A percentile compares a stretch with the other conserved stretches of the same genome.
These are phyloP conservation scores for Arxiozyma heterogenica DNA, from an alignment of 1,139 yeast species.

Conservation along the genomic window DNA sequence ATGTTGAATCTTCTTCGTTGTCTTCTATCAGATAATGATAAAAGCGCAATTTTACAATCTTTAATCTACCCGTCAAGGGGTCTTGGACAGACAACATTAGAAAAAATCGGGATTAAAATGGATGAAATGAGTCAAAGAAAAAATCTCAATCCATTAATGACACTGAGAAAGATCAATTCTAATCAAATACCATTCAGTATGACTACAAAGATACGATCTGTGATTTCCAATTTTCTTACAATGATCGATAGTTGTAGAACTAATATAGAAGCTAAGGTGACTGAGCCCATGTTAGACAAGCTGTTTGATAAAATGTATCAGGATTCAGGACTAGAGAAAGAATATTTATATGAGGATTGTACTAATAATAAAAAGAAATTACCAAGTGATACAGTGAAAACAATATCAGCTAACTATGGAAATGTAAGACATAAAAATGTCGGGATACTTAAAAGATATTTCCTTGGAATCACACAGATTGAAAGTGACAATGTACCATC, in stretches of 20 bases:
- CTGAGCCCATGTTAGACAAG: conserved; percentile 8
- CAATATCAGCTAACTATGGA: conserved; percentile 11
- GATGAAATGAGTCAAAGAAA: conserved; percentile 6
- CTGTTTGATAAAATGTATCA: conserved; percentile 27
- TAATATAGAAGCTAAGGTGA: conserved; percentile 13
- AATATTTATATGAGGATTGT: conserved; percentile 20
- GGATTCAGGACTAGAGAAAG: conserved; percentile 24
- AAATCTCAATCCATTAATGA: conserved; percentile 15
- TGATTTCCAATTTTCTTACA: conserved; percentile 16
- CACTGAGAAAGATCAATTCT: conserved; percentile 14
- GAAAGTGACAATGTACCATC: background rate
- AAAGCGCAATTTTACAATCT: conserved; percentile 49
- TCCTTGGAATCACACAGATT: conserved; percentile 28
- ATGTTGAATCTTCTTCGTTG: conserved; percentile 58
- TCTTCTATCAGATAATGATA: conserved; percentile 48
- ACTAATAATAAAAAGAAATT: conserved; percentile 19
- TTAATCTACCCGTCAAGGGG: conserved; percentile 59
- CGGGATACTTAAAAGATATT: conserved; percentile 37
- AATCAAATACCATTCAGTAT: conserved; percentile 13
- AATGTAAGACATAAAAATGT: conserved; percentile 35
- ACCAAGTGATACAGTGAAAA: background rate
- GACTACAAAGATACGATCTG: conserved; percentile 18
- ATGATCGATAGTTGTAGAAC: conserved; percentile 20
- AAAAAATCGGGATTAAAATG: conserved; percentile 31
- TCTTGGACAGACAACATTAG: conserved; percentile 53